Conservation (phyloP, 2,329 filamentous ascomycete species). For the Colletotrichum salicis region DNA sequence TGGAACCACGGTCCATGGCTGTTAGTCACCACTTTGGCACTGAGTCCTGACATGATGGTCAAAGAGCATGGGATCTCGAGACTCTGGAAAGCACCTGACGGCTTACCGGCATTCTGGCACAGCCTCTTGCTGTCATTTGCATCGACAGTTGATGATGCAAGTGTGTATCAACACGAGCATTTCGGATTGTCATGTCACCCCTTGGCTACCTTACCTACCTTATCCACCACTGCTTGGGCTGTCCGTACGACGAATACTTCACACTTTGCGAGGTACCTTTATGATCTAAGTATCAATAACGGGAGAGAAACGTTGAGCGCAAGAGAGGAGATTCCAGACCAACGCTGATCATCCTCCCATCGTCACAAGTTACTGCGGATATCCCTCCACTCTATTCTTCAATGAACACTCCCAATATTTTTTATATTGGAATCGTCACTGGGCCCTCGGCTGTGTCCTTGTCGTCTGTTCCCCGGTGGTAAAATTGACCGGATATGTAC, state of each 20-base stretch:
- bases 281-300: too few relatives aligned
- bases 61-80: neutral
- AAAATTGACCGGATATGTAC: neutral
- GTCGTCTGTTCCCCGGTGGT: neutral
- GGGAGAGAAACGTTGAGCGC: neutral
- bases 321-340: neutral
- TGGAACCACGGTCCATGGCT: slow-evolving; percentile 3
- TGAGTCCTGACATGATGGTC: neutral
- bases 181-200: neutral
- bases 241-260: too few relatives aligned
- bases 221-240: neutral
- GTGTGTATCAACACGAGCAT: slow-evolving; percentile 4
- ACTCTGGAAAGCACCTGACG: slow-evolving; percentile 10
- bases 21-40: neutral
- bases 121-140: slow-evolving; percentile 16
- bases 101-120: neutral
- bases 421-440: slow-evolving; percentile 1
- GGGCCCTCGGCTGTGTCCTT: neutral
- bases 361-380: neutral
- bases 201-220: neutral
- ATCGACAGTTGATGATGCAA: slow-evolving; percentile 6
- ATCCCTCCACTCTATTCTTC: slow-evolving; percentile 1
- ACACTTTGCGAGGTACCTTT: too few relatives aligned
- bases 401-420: slow-evolving; percentile 5
- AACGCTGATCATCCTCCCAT: neutral